Evolutionary conservation across 2,329 filamentous ascomycete genomes (phyloP), one percentile per base, ranked within the genome.

Genomic region (Penicillium sumatraense): DNA sequence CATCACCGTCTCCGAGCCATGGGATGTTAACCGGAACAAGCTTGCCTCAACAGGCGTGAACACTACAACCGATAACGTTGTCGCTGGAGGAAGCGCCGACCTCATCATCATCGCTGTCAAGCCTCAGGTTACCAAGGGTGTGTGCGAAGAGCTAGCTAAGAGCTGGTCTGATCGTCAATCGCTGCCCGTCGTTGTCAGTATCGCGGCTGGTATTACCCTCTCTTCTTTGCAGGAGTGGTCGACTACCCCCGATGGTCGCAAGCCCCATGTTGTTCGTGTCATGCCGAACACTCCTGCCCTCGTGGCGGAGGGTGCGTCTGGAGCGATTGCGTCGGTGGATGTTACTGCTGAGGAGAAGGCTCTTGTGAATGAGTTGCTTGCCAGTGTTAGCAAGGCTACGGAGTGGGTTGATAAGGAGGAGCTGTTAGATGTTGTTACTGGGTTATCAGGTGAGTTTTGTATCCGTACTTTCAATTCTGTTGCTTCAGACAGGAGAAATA

Each of bases 231-330:
- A 65, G 38, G 60, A 62, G 31, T 72, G 70, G 70, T 56, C 69
- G 14, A 55, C 51, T n/a, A 69, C 66, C 0, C 44, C 45, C 10
- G 67, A 70, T 40, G 65, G 67, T 3, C 57, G 61, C 9, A 53
- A 51, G 0, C 61, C 66, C 6, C 69, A 69, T 49, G 61, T 68
- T 45, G 68, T 72, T 6, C 68, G 70, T n/a, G 70, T 72, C 8
- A 72, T 72, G 70, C 70, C 70, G 5, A 72, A 72, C 49, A 72
- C 70, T 1, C 70, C 70, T 1, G 70, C 70, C 4, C 57, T 72
- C 2, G 68, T 72, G 2, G 61, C 64, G 0, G 69, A 72, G 61
- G 70, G 70, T n/a, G 69, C 70, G 0, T 69, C 65, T 0, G 70
- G 70, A 16, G 58, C 65, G 10, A 67, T 65, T 46, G 65, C 70